A percentile compares a stretch with the other conserved stretches of the same genome.
Conservation (phyloP, 257 asterid species). For the Misopates orontium region DNA sequence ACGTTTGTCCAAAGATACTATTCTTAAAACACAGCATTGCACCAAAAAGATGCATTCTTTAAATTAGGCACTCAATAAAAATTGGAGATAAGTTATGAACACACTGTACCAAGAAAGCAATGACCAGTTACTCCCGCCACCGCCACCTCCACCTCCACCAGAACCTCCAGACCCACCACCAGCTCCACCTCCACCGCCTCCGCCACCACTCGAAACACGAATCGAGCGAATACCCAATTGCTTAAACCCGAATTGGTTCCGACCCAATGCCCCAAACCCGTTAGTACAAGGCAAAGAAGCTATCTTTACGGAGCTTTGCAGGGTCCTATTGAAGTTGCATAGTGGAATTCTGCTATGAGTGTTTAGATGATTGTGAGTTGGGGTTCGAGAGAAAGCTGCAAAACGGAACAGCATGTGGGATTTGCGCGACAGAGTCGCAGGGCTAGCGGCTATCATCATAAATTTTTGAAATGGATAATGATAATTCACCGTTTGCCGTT, state of each 20-base stretch:
- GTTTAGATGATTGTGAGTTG: conserved; percentile 27
- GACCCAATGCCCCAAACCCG: conserved; percentile 34
- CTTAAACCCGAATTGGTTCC: conserved; percentile 26
- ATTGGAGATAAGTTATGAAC: neutral
- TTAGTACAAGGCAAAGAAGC: conserved; percentile 33
- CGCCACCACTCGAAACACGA: conserved; percentile 54
- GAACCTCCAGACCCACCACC: conserved; percentile 53
- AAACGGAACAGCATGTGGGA: conserved; percentile 29
- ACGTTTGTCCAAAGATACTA: too few species aligned
- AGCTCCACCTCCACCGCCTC: conserved; percentile 41
- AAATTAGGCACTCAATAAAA: neutral
- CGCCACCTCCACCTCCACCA: conserved; percentile 43
- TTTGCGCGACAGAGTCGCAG: conserved; percentile 34
- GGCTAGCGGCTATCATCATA: conserved; percentile 37
- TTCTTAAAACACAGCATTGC: too few species aligned
- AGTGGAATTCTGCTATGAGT: conserved; percentile 29
- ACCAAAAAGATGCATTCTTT: neutral
- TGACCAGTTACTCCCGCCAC: conserved; percentile 49
- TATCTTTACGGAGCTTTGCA: conserved; percentile 19
- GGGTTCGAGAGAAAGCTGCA: conserved; percentile 25
- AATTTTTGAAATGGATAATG: too few species aligned
- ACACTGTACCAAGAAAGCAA: conserved; percentile 62
- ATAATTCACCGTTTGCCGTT: too few species aligned
- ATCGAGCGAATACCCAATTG: conserved; percentile 34
- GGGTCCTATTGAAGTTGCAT: conserved; percentile 4